Base-by-base conservation (phyloP, 2,329 filamentous ascomycete species). In the Pseudogymnoascus sp. region DNA sequence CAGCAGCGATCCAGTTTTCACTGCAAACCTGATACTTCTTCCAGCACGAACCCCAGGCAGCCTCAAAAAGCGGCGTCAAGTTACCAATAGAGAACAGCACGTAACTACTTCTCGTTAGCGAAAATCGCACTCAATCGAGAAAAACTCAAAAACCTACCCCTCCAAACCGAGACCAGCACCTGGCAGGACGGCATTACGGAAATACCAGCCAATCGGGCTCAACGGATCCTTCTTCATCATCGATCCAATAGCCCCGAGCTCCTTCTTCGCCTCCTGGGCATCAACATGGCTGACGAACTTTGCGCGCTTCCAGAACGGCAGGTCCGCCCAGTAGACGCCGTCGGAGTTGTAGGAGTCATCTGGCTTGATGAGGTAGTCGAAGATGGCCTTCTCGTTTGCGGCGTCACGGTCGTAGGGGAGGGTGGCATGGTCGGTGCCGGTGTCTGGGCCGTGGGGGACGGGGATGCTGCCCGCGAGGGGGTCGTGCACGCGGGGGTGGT, bases 51-150 rank as follows among this genome's bases (percentile, higher is more conserved):
- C 86, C 84, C 82, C 92, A 97, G 4, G 86, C 84, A 38, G 84
- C 81, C 65, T 84, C 76, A 72, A 96, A 93, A 8, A 97, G 81
- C 4, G 92, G 90, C 71, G 89, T 86, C 66, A 97, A 80, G 75
- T 96, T 97, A 63, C 93, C 93, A 68, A 97, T 97, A 66, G 92
- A 97, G 81, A 97, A 97, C 17, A 97, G 83, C 41, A 97, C 92
- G 72, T 97, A 97, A 69, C 91, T 85, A 62, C n/a, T 9, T 5
- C 27, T 44, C 48, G 38, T 64, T 35, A 59, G 59, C 36, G 7
- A 15, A 35, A 33, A 21, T 12, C 21, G 21, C 21, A 21, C 35
- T 10, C n/a, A 17, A 13, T 59, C 55, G 13, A 38, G 35, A 39
- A 48, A 38, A 39, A 15, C 15, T 39, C 15, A 12, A 61, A 21